A percentile compares a stretch with the other conserved stretches of the same genome.
Evolutionary conservation across 495 filamentous ascomycete species (phyloP).

Genomic region (Penicillium nucicola): DNA sequence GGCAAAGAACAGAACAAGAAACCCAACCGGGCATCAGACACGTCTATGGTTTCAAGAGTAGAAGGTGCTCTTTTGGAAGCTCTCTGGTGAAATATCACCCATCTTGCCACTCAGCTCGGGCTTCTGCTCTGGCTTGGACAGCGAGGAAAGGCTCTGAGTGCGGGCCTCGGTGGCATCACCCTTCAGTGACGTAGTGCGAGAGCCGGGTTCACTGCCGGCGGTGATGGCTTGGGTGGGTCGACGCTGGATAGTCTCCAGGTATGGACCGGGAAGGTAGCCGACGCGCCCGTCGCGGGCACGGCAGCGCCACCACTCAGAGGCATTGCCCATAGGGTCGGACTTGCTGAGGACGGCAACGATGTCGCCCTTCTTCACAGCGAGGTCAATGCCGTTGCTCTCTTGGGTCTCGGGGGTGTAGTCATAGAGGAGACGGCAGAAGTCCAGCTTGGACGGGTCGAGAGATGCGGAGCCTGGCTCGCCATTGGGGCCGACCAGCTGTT

Average conservation of each 20-base stretch:
- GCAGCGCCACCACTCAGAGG: slow-evolving; percentile 96
- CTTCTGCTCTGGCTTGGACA: slow-evolving; percentile 27
- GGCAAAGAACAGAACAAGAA: background rate
- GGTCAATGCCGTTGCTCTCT: slow-evolving; percentile 71
- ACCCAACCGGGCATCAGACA: background rate
- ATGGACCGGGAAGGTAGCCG: slow-evolving; percentile 86
- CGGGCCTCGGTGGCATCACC: slow-evolving; percentile 35
- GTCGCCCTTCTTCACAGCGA: slow-evolving; percentile 92
- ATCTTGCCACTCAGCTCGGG: slow-evolving; percentile 46
- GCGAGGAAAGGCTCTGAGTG: slow-evolving; percentile 25
- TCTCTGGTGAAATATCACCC: slow-evolving; percentile 72
- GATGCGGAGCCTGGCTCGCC: slow-evolving; percentile 45
- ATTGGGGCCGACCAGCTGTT: slow-evolving; percentile 49
- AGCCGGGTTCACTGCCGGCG: slow-evolving; percentile 42
- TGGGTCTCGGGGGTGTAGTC: slow-evolving; percentile 80
- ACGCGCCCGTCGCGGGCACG: slow-evolving; percentile 86
- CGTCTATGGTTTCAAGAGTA: slow-evolving; percentile 42
- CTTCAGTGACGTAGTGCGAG: slow-evolving; percentile 58
- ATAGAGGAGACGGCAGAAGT: slow-evolving; percentile 92
- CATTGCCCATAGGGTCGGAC: slow-evolving; percentile 85
- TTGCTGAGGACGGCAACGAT: slow-evolving; percentile 93
- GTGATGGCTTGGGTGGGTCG: slow-evolving; percentile 57
- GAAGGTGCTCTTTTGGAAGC: slow-evolving; percentile 88
- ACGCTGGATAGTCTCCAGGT: slow-evolving; percentile 78
- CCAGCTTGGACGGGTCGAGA: slow-evolving; percentile 81